Evolutionary conservation across 257 asterid species (phyloP), one percentile per base, ranked within the genome.

Genomic region (Solanum habrochaites): DNA sequence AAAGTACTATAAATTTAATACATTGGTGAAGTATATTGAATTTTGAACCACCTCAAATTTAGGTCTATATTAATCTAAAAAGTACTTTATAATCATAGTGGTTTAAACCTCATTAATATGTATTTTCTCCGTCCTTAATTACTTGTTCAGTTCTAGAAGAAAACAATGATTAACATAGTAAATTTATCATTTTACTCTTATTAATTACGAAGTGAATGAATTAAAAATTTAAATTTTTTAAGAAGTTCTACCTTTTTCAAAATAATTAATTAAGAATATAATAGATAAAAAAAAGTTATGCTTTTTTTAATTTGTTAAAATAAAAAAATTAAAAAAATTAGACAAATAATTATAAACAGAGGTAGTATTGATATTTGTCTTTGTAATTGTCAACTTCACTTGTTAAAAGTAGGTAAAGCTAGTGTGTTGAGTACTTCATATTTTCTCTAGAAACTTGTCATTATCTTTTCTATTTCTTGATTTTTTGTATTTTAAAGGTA

Each of bases 211-310:
- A 52, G 9, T 52, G 1, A 0, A 52, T 52, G 10, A 52, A 52
- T 52, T 52, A 52, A 52, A 16, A 16, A 2, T 16, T 16, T 16
- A 52, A 16, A 21, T 6, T 52, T 52, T 52, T 52, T 0, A 52
- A 52, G 0, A 52, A 6, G 23, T 52, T 52, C 0, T 16, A 16
- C 0, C 0, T 6, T 52, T 52, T 52, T 52, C 0, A 52, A 52
- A 52, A 0, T 52, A 52, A 52, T 52, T 52, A 1, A 52, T 52
- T 52, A 3, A 16, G 10, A 9, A 0, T 0, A 52, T 6, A 16
- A 1, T 52, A 16, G 4, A 3, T 16, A 2, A 6, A 52, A 49
- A 7, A 49, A 13, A 15, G 5, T 0, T 14, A 5, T 49, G 1
- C 8, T 0, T 52, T 2, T 2, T 1, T 52, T 52, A 1, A 52